phyloP scores from a whole-genome alignment of 1,284 basidiomycete species.

The Rhodofomes roseus region DNA sequence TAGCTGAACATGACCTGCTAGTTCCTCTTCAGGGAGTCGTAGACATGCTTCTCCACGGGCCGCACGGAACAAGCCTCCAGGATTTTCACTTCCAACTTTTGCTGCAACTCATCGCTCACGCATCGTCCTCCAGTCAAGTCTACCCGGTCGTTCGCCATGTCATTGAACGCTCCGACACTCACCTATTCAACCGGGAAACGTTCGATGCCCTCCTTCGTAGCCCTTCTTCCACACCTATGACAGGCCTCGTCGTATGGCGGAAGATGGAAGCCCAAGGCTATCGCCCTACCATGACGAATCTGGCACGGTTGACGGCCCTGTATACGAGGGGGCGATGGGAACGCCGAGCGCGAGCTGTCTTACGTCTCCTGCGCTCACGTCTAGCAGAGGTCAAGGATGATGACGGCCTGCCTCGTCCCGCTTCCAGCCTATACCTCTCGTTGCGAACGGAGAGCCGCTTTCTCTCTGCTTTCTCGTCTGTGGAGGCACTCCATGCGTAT shows the following conservation, averaged over 20 bases:
- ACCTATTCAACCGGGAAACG: slow-evolving; percentile 36
- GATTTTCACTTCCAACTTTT: slow-evolving; percentile 51
- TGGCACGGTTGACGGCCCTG: slow-evolving; percentile 47
- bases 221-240: slow-evolving; percentile 42
- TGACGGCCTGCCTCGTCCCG: neutral
- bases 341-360: slow-evolving; percentile 36
- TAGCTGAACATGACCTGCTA: slow-evolving; percentile 45
- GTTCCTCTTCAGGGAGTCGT: slow-evolving; percentile 40
- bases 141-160: slow-evolving; percentile 43
- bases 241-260: slow-evolving; percentile 43
- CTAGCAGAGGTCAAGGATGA: neutral
- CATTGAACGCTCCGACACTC: slow-evolving; percentile 34
- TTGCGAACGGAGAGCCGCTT: neutral
- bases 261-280: slow-evolving; percentile 40
- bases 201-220: slow-evolving; percentile 46
- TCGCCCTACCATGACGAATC: slow-evolving; percentile 37
- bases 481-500: neutral
- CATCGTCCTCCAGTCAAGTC: neutral
- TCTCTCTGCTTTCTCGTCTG: neutral
- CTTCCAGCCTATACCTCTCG: neutral
- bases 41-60: slow-evolving; percentile 38
- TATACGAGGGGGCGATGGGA: slow-evolving; percentile 41
- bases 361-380: slow-evolving; percentile 31
- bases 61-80: slow-evolving; percentile 25
- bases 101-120: slow-evolving; percentile 41